A percentile compares a stretch with the other conserved stretches of the same genome.
Evolutionary conservation across 768 basidiomycete genomes (phyloP).

Genomic region (Paxillus involutus): DNA sequence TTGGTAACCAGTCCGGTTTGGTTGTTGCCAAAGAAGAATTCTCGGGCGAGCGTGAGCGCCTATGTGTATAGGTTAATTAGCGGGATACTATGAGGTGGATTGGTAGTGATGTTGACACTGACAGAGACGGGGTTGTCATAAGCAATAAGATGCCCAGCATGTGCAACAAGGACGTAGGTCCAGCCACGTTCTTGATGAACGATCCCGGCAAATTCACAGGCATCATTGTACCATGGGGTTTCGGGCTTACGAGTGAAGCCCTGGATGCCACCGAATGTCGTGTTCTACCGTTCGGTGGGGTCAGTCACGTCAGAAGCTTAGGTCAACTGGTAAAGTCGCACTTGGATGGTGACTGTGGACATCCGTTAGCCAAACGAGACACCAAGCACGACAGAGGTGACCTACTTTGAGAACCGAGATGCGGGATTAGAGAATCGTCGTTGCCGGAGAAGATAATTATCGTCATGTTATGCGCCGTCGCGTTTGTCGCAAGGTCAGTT

Average conservation of each 20-base stretch:
- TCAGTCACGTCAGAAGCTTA: not conserved
- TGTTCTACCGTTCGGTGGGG: conserved; percentile 47
- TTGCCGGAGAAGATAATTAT: conserved; percentile 70
- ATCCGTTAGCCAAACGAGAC: conserved; percentile 6
- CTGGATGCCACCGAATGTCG: conserved; percentile 75
- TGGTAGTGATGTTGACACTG: conserved; percentile 26
- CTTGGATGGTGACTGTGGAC: conserved; percentile 55
- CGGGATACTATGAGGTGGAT: not conserved
- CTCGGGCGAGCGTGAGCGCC: conserved; percentile 61
- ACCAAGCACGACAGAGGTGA: not conserved
- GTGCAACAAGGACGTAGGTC: conserved; percentile 38
- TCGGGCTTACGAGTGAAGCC: conserved; percentile 70
- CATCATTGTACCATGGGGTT: conserved; percentile 65
- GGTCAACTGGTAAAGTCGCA: conserved; percentile 19
- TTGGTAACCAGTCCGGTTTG: conserved; percentile 53
- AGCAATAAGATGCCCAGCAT: conserved; percentile 42
- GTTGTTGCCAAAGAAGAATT: conserved; percentile 68
- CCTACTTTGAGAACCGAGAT: conserved; percentile 62
- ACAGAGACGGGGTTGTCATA: conserved; percentile 43
- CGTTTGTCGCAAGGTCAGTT: conserved; percentile 64
- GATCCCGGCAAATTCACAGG: conserved; percentile 60
- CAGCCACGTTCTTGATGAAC: conserved; percentile 74
- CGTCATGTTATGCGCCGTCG: conserved; percentile 47
- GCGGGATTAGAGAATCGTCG: conserved; percentile 65
- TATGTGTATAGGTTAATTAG: conserved; percentile 19